phyloP scores from a whole-genome alignment of 2,329 filamentous ascomycete genomes.

The Aspergillus glaucus region DNA sequence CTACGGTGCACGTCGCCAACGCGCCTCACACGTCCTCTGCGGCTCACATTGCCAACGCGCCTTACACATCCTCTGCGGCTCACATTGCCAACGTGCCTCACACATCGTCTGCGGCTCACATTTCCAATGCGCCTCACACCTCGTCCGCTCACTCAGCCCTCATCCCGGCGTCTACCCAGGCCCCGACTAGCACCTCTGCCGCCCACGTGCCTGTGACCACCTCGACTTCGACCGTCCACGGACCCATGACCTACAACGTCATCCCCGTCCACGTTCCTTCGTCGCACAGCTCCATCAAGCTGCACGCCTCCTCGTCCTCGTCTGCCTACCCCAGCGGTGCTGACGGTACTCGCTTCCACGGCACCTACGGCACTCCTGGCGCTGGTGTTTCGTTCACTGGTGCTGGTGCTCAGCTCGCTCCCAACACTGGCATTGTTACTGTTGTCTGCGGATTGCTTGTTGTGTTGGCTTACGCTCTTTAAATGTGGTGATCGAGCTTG shows the following conservation, averaged over 20 bases:
- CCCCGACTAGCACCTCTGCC: background rate
- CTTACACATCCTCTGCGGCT: background rate
- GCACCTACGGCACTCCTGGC: conserved; percentile 20
- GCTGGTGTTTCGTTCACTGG: conserved; percentile 19
- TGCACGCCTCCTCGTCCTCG: conserved; percentile 24
- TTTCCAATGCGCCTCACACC: background rate
- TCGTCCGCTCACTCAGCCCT: background rate
- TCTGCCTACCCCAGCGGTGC: conserved; percentile 39
- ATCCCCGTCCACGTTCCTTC: conserved; percentile 24
- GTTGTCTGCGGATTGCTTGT: conserved; percentile 18
- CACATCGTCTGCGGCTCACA: background rate
- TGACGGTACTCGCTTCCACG: conserved; percentile 40
- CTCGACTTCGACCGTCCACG: conserved; percentile 7
- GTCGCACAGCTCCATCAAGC: conserved; percentile 1
- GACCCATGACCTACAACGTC: conserved; percentile 14
- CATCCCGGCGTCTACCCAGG: background rate
- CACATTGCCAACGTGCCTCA: background rate
- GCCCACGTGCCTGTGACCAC: background rate
- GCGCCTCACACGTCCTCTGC: background rate
- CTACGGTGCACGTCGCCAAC: background rate
- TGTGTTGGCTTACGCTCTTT: conserved; percentile 24
- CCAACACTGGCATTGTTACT: conserved; percentile 16
- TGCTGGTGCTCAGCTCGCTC: conserved; percentile 13
- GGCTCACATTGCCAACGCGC: background rate
- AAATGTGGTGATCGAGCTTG: conserved; percentile 1